These are phyloP conservation scores for Fusarium xyrophilum DNA, from an alignment of 2,329 filamentous ascomycete genomes.

Conservation along the genomic window DNA sequence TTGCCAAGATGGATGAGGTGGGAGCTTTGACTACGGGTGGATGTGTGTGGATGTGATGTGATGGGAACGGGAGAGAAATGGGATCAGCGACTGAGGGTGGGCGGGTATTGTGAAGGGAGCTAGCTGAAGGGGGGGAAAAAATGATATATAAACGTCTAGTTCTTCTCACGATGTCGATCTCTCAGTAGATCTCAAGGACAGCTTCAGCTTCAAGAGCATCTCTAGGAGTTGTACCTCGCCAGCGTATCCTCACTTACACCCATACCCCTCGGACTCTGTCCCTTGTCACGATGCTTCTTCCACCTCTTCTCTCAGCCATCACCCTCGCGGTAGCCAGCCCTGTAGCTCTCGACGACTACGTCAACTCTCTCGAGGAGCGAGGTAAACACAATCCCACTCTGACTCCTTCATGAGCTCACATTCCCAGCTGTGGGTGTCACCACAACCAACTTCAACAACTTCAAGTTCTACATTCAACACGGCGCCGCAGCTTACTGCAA, in stretches of 20 bases:
- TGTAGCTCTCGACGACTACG: slow-evolving; percentile 39
- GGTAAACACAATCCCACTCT: slow-evolving; percentile 38
- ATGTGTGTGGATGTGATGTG: not conserved
- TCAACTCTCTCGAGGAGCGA: slow-evolving; percentile 43
- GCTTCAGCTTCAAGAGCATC: not conserved
- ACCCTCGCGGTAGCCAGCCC: slow-evolving; percentile 41
- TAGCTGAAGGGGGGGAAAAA: not conserved
- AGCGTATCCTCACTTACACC: not conserved
- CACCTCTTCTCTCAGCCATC: slow-evolving; percentile 38
- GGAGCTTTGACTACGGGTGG: not conserved
- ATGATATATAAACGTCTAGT: slow-evolving; percentile 17
- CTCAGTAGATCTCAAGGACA: slow-evolving; percentile 18
- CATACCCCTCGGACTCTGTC: not conserved
- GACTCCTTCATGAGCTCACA: not conserved
- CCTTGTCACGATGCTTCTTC: slow-evolving; percentile 35
- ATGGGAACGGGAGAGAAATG: slow-evolving; percentile 1
- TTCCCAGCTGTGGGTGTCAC: slow-evolving; percentile 7
- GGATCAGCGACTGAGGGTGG: not conserved
- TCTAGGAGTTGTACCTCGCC: slow-evolving; percentile 5
- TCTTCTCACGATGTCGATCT: slow-evolving; percentile 11
- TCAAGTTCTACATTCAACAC: slow-evolving; percentile 60
- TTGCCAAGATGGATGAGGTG: slow-evolving; percentile 15
- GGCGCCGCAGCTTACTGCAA: slow-evolving; percentile 63
- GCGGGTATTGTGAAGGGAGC: slow-evolving; percentile 23
- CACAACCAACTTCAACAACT: slow-evolving; percentile 45